A percentile compares a stretch with the other conserved stretches of the same genome.
Conservation (phyloP, 305 asterid genomes). For the Plantago coronopus region DNA sequence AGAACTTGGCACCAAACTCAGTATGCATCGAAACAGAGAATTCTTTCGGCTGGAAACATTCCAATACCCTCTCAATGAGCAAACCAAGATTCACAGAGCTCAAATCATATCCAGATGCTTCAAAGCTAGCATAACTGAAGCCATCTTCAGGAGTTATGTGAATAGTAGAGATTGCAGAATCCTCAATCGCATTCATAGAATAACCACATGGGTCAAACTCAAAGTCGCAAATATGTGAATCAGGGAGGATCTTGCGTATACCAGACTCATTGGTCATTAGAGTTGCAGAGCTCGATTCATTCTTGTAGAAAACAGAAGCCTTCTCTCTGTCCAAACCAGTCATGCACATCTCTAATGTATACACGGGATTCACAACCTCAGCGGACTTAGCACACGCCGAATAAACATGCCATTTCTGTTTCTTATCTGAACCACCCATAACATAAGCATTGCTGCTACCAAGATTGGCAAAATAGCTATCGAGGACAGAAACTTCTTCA, state of each 20-base stretch:
- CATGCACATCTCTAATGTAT: conserved; percentile 84
- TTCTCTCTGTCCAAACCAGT: conserved; percentile 63
- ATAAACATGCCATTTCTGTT: conserved; percentile 72
- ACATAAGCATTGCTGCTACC: conserved; percentile 66
- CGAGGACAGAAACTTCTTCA: conserved; percentile 71
- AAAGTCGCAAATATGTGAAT: conserved; percentile 62
- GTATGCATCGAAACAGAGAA: conserved; percentile 63
- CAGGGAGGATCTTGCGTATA: conserved; percentile 68
- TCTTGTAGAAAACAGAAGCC: conserved; percentile 66
- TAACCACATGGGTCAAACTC: conserved; percentile 90
- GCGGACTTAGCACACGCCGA: conserved; percentile 46
- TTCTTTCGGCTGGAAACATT: conserved; percentile 60
- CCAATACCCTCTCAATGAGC: conserved; percentile 60
- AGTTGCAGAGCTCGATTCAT: conserved; percentile 45
- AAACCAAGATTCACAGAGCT: conserved; percentile 31
- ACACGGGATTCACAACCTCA: conserved; percentile 35
- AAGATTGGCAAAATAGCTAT: conserved; percentile 61
- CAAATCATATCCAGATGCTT: conserved; percentile 68
- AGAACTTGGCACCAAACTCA: conserved; percentile 32
- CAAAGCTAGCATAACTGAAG: conserved; percentile 84
- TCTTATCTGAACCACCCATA: conserved; percentile 44
- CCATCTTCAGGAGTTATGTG: conserved; percentile 89
- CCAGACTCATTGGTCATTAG: conserved; percentile 64
- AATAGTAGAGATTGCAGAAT: conserved; percentile 58
- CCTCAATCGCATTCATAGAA: conserved; percentile 83